Evolutionary conservation across 176 grass and related monocot species (phyloP).

Genomic region (Puya raimondii): DNA sequence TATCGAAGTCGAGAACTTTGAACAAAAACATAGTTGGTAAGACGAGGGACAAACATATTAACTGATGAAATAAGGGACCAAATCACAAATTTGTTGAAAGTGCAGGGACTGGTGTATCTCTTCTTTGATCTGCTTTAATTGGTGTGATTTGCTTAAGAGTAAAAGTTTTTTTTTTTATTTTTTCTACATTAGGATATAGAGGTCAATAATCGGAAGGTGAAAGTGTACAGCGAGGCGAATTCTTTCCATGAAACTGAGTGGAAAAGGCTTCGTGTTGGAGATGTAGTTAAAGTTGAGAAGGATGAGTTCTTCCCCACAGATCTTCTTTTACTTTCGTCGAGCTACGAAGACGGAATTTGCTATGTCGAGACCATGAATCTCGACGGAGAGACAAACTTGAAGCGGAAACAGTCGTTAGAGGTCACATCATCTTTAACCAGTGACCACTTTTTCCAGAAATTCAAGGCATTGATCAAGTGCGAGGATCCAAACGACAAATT

Average conservation of each 20-base stretch:
- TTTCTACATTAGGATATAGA: constrained; percentile 45
- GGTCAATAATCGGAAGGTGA: constrained; percentile 55
- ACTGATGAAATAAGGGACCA: no score
- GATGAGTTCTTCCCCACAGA: constrained; percentile 91
- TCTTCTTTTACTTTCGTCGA: constrained; percentile 75
- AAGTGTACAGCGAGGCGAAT: constrained; percentile 22
- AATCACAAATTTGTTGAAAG: no score
- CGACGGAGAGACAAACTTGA: constrained; percentile 93
- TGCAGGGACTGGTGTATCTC: background rate
- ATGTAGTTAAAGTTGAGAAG: constrained; percentile 72
- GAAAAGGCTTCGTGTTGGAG: constrained; percentile 59
- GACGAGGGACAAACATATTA: no score
- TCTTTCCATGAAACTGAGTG: constrained; percentile 47
- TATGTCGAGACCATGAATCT: constrained; percentile 98
- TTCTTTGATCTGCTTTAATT: background rate
- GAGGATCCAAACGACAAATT: constrained; percentile 85
- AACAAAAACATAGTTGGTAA: no score
- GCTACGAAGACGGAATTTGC: constrained; percentile 75
- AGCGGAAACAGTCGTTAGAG: constrained; percentile 69
- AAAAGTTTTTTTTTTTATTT: background rate
- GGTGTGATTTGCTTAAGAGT: background rate
- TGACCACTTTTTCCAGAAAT: constrained; percentile 27
- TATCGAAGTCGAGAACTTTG: no score
- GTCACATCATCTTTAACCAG: constrained; percentile 36
- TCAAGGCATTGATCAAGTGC: constrained; percentile 37